A percentile compares a stretch with the other conserved stretches of the same genome.
Evolutionary conservation across 495 filamentous ascomycete genomes (phyloP).

Genomic region (Venustampulla echinocandica): DNA sequence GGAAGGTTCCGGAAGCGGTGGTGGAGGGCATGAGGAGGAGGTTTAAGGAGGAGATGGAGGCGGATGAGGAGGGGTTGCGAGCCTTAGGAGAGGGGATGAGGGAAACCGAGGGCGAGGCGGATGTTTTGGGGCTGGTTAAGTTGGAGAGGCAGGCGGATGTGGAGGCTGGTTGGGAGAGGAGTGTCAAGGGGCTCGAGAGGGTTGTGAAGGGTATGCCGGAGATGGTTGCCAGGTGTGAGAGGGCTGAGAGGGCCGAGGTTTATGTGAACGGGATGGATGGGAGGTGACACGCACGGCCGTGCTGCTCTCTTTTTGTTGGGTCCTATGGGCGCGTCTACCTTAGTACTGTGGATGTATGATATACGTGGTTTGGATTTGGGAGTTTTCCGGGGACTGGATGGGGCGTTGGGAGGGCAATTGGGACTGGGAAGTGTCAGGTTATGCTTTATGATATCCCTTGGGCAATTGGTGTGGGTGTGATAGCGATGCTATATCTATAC

Average conservation of each 20-base stretch:
- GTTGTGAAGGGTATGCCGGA: slow-evolving; percentile 56
- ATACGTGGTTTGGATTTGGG: too few species aligned
- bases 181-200: slow-evolving; percentile 42
- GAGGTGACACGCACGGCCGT: too few species aligned
- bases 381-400: not conserved
- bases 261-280: slow-evolving; percentile 28
- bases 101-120: slow-evolving; percentile 14
- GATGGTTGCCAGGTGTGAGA: slow-evolving; percentile 68
- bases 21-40: slow-evolving; percentile 36
- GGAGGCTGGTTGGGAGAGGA: slow-evolving; percentile 40
- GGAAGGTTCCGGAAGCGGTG: slow-evolving; percentile 51
- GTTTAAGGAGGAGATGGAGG: slow-evolving; percentile 21
- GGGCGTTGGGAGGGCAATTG: slow-evolving; percentile 1
- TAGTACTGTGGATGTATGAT: too few species aligned
- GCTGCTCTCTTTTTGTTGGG: too few species aligned
- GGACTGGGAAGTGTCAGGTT: too few species aligned
- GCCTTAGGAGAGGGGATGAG: slow-evolving; percentile 18
- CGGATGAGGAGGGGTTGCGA: slow-evolving; percentile 21
- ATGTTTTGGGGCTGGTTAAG: slow-evolving; percentile 15
- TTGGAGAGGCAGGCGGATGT: slow-evolving; percentile 42
- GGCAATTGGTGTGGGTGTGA: not conserved
- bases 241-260: slow-evolving; percentile 61
- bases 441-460: slow-evolving; percentile 3
- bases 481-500: too few species aligned
- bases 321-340: too few species aligned